Evolutionary conservation across 495 filamentous ascomycete genomes (phyloP), one percentile per base, ranked within the genome.

Genomic region (Penicillium cinerascens): DNA sequence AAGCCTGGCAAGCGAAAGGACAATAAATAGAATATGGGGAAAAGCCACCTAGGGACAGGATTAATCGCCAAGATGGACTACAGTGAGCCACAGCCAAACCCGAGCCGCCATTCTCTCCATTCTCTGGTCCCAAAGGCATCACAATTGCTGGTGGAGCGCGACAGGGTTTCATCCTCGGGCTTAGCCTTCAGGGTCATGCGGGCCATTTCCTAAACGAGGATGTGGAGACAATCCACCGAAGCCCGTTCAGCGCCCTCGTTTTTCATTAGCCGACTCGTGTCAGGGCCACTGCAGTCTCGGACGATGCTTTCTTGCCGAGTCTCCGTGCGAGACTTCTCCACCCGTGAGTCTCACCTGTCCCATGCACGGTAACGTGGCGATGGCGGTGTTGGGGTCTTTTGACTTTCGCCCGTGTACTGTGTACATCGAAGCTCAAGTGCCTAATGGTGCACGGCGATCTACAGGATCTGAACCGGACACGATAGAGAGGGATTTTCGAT

Each of bases 1-100:
- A 44, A 38, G 8, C 15, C 10, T 15, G 17, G 46, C 21, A 22
- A 37, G 35, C 25, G 11, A 27, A 29, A 45, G n/a, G 1, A 42
- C 33, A 56, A 53, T 60, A 60, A 60, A 56, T 60, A 55, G 52
- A 60, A 15, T 33, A 56, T 52, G 52, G 49, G 46, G 53, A 56
- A n/a, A 60, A 45, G 22, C 56, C 42, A 3, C n/a, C n/a, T 10
- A 13, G 9, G 6, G 13, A 21, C n/a, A 21, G 18, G 36, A 42
- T 27, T 42, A 51, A 45, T 51, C 39, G 38, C 16, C 39, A 27
- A 20, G 47, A 42, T 20, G 21, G 15, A 15, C 35, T 18, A 39
- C n/a, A 41, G 6, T 18, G 38, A 21, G 38, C 38, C 38, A 20
- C 41, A 43, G 20, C 13, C 11, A 25, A 22, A 20, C 4, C 17